Base-by-base conservation (phyloP, 1,284 basidiomycete genomes). In the Paramarasmius palmivorus region DNA sequence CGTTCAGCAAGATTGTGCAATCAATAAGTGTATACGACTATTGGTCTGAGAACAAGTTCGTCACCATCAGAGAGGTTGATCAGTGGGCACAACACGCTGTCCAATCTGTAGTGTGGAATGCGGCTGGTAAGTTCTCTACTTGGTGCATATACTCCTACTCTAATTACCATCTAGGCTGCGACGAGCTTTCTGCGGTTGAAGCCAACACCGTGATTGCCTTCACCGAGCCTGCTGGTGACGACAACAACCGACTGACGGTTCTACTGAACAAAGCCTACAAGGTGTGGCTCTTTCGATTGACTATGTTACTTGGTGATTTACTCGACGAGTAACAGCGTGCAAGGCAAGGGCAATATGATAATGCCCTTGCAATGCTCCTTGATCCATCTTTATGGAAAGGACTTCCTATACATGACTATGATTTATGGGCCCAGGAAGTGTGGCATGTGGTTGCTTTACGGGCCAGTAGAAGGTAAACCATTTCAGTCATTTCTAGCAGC, bases 391-490 rank as follows among this genome's bases (percentile, higher is more conserved):
- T 85, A 15, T 92, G 90, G 90, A 73, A 76, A 4, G 82, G 85
- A 5, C 69, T 92, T 44, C 73, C 76, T 9, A 64, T 89, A 19
- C 70, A 77, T 38, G 85, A 88, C 64, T 88, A 88, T 66, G 71
- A 73, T 26, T 68, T 76, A 35, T 92, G 90, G 90, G 83, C 86
- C 14, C 73, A 77, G 52, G 81, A 87, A 63, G 77, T 92, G 35
- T 92, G 90, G 90, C 81, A 88, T 61, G 80, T 89, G 53, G 72
- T 92, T 35, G 78, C 78, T 19, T 67, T 90, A 55, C 80, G 86
- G 36, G 81, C 85, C 12, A 83, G 78, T 56, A 82, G 90, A 52
- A 78, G 85, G 89, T 88, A 63, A 49, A 34, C 15, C 34, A 36
- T 36, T n/a, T 42, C 36, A 34, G 20, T 29, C 49, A 22, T 32